A percentile compares a stretch with the other conserved stretches of the same genome.
Conservation (phyloP, 2,329 filamentous ascomycete species). For the Fusarium mexicanum region DNA sequence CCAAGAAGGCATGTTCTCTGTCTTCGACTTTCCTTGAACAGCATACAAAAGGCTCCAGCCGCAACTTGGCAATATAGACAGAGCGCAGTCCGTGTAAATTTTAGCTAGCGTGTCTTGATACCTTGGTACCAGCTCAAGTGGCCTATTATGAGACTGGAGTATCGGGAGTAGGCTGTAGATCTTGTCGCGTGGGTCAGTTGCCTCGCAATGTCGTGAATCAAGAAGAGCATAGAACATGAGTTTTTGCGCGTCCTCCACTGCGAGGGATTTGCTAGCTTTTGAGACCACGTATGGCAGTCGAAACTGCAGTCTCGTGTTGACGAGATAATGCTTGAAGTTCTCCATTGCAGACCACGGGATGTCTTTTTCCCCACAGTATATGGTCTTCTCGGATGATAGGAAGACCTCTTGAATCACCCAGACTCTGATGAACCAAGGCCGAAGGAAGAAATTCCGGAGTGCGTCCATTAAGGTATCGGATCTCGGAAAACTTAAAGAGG, state of each 20-base stretch:
- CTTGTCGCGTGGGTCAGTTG: not conserved
- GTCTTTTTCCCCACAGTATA: not conserved
- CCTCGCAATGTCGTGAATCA: not conserved
- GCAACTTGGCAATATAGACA: not conserved
- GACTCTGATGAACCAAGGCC: not conserved
- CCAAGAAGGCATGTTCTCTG: not conserved
- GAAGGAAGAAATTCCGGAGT: not conserved
- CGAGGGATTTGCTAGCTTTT: not conserved
- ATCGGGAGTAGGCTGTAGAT: not conserved
- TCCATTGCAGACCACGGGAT: not conserved
- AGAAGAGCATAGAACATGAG: not conserved
- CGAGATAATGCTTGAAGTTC: not conserved
- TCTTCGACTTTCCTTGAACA: fast-evolving
- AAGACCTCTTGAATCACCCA: not conserved
- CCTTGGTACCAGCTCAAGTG: not conserved
- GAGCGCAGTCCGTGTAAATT: not conserved
- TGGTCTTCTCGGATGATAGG: not conserved
- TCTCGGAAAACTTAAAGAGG: fast-evolving
- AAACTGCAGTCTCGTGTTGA: not conserved
- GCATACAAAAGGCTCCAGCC: not conserved
- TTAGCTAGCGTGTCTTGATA: not conserved
- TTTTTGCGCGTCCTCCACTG: fast-evolving
- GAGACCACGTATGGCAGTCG: not conserved
- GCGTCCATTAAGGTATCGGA: not conserved
- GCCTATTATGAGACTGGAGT: fast-evolving